phyloP scores from a whole-genome alignment of 768 basidiomycete species.

The Termitomyces sp. region DNA sequence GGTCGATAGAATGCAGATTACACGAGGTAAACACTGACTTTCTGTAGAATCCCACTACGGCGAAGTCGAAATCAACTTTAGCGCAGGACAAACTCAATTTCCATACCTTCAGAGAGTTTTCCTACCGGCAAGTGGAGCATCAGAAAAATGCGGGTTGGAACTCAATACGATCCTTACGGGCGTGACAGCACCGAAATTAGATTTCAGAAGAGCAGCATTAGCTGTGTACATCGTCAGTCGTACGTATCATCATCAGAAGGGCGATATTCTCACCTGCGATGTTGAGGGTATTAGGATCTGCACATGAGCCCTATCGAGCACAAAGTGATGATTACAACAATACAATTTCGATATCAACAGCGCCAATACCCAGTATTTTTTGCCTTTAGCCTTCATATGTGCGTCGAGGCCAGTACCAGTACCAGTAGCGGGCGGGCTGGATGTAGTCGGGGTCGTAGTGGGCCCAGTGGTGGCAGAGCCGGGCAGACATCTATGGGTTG shows the following conservation, averaged over 20 bases:
- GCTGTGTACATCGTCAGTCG: slow-evolving; percentile 12
- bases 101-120: slow-evolving; percentile 35
- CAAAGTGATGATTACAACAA: neutral
- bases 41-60: slow-evolving; percentile 33
- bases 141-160: neutral
- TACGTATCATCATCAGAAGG: neutral
- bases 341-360: neutral
- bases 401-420: slow-evolving; percentile 13
- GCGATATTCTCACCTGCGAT: slow-evolving; percentile 18
- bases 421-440: slow-evolving; percentile 14
- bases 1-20: neutral
- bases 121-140: slow-evolving; percentile 10
- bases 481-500: slow-evolving; percentile 22
- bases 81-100: neutral
- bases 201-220: slow-evolving; percentile 24
- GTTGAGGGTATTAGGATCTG: slow-evolving; percentile 23
- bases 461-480: slow-evolving; percentile 13
- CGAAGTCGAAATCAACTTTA: neutral
- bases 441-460: slow-evolving; percentile 11
- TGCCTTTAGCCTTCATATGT: slow-evolving; percentile 19
- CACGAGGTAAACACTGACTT: slow-evolving; percentile 8
- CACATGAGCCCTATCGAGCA: slow-evolving; percentile 22
- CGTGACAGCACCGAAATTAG: slow-evolving; percentile 33
- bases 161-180: slow-evolving; percentile 17
- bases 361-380: slow-evolving; percentile 21